Evolutionary conservation across 805 yeast genomes (phyloP).

Genomic region (Cyberlindnera suaveolens): DNA sequence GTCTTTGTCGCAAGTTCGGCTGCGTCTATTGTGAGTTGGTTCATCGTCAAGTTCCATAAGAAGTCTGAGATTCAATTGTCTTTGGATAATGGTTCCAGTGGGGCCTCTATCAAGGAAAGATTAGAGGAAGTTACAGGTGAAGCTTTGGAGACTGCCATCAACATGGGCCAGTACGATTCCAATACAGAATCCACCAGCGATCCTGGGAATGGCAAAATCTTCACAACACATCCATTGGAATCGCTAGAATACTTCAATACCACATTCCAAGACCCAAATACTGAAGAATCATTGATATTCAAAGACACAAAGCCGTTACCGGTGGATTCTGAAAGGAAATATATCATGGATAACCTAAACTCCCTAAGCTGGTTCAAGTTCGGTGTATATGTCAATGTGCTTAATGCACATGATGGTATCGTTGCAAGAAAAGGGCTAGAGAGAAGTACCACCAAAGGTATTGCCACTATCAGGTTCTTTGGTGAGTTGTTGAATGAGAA

Average conservation of each 20-base stretch:
- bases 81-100: not conserved
- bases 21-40: slow-evolving; percentile 32
- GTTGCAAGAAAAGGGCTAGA: slow-evolving; percentile 67
- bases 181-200: slow-evolving; percentile 13
- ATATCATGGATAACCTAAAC: slow-evolving; percentile 51
- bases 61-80: slow-evolving; percentile 10
- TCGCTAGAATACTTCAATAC: not conserved
- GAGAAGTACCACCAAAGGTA: slow-evolving; percentile 42
- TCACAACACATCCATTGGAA: not conserved
- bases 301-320: slow-evolving; percentile 22
- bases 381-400: slow-evolving; percentile 61
- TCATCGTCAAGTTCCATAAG: slow-evolving; percentile 31
- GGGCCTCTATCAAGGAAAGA: slow-evolving; percentile 7
- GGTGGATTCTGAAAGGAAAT: slow-evolving; percentile 30
- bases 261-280: slow-evolving; percentile 8
- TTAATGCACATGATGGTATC: slow-evolving; percentile 84
- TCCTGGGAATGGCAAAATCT: not conserved
- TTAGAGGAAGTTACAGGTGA: slow-evolving; percentile 23
- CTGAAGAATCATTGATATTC: slow-evolving; percentile 16
- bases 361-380: slow-evolving; percentile 68
- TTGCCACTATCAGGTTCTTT: slow-evolving; percentile 48
- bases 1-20: slow-evolving; percentile 30
- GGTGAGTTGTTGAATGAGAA: slow-evolving; percentile 22
- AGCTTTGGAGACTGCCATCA: slow-evolving; percentile 21
- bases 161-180: slow-evolving; percentile 16